A percentile compares a stretch with the other conserved stretches of the same genome.
phyloP scores from a whole-genome alignment of 2,329 filamentous ascomycete genomes.

The Aschersonia sp. region DNA sequence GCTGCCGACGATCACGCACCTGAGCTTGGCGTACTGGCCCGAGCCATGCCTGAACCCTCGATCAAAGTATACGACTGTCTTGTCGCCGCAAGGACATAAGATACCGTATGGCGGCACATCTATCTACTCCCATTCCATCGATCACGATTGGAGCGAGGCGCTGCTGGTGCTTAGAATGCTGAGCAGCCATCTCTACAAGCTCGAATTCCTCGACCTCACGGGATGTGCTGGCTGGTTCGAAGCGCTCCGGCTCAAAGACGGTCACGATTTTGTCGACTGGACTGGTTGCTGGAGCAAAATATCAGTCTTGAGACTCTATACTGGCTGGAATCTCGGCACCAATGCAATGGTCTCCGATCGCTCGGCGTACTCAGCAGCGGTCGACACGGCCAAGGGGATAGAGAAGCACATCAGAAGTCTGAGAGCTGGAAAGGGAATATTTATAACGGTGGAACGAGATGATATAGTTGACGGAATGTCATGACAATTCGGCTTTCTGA shows the following conservation, averaged over 20 bases:
- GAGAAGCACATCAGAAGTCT: slow-evolving; percentile 31
- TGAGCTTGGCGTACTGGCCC: slow-evolving; percentile 49
- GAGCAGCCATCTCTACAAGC: slow-evolving; percentile 36
- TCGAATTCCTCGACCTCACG: slow-evolving; percentile 47
- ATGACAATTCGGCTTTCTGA: slow-evolving; percentile 10
- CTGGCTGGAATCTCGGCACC: slow-evolving; percentile 25
- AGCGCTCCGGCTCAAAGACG: slow-evolving; percentile 27
- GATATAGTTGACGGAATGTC: slow-evolving; percentile 1
- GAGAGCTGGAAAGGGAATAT: slow-evolving; percentile 31
- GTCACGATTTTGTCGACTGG: slow-evolving; percentile 39
- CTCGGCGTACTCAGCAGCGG: slow-evolving; percentile 18
- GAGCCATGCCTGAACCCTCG: slow-evolving; percentile 42
- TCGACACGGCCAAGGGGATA: slow-evolving; percentile 23
- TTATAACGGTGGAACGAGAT: slow-evolving; percentile 33
- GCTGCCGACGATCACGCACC: slow-evolving; percentile 39
- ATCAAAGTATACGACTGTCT: slow-evolving; percentile 31
- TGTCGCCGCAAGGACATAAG: slow-evolving; percentile 24
- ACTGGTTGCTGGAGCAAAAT: slow-evolving; percentile 37
- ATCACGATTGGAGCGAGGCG: slow-evolving; percentile 45
- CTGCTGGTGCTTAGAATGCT: slow-evolving; percentile 39
- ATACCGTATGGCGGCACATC: slow-evolving; percentile 41
- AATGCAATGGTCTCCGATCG: slow-evolving; percentile 18
- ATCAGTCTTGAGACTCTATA: slow-evolving; percentile 25
- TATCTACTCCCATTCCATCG: slow-evolving; percentile 41
- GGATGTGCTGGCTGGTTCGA: slow-evolving; percentile 42